Percentiles rank a stretch among this genome's conserved stretches.
phyloP scores from a whole-genome alignment of 768 basidiomycete species.

The Tulasnella sp. region DNA sequence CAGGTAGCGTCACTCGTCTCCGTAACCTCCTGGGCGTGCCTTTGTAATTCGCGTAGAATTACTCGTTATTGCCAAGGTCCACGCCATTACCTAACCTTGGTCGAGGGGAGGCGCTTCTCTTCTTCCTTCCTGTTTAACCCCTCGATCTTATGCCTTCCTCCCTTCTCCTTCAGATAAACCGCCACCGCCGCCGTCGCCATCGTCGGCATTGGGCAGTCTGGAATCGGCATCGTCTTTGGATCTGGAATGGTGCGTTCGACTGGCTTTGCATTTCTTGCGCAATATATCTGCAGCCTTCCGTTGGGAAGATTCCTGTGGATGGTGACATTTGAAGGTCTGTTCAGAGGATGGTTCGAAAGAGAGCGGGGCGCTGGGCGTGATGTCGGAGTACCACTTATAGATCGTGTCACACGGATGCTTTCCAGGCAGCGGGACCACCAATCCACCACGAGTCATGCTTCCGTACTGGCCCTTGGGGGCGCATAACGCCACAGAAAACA shows the following conservation, averaged over 20 bases:
- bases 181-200: conserved; percentile 24
- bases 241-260: conserved; percentile 38
- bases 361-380: conserved; percentile 70
- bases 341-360: conserved; percentile 55
- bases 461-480: no score
- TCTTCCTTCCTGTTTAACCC: conserved; percentile 49
- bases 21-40: conserved; percentile 36
- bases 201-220: conserved; percentile 34
- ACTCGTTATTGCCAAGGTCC: conserved; percentile 69
- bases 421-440: no score
- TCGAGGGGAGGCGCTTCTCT: conserved; percentile 70
- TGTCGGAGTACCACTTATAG: conserved; percentile 27
- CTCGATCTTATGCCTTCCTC: conserved; percentile 21
- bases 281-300: conserved; percentile 62
- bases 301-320: conserved; percentile 69
- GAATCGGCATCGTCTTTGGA: background rate
- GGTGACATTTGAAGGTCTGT: conserved; percentile 56
- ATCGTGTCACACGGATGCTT: no score
- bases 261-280: conserved; percentile 46
- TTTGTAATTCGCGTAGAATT: conserved; percentile 58
- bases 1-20: conserved; percentile 33
- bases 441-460: no score
- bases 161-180: conserved; percentile 23
- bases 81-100: conserved; percentile 87
- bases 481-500: background rate